Evolutionary conservation across 306 rosid genomes (phyloP).

Genomic region (Cicer cuneatum): DNA sequence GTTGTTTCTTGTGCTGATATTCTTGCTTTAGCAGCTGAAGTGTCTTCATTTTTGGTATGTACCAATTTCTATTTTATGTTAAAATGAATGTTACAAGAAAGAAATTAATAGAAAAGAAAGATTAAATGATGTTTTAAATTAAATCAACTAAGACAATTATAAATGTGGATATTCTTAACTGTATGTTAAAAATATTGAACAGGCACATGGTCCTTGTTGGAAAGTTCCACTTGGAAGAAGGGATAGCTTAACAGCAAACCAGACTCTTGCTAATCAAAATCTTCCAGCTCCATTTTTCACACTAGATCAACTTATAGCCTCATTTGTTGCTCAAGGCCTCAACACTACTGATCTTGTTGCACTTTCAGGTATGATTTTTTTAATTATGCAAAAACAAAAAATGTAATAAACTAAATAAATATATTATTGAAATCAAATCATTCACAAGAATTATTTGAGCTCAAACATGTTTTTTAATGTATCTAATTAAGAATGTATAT

Average conservation of each 20-base stretch:
- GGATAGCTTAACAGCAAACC: background rate
- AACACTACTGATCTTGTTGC: background rate
- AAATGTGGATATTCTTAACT: background rate
- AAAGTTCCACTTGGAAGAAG: slow-evolving; percentile 3
- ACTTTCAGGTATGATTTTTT: background rate
- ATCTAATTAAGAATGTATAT: background rate
- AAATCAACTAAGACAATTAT: too few relatives aligned
- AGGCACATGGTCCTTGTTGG: background rate
- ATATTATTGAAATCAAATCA: too few relatives aligned
- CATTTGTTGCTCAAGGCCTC: background rate
- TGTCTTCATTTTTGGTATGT: background rate
- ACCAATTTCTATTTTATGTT: too few relatives aligned
- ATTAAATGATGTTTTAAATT: too few relatives aligned
- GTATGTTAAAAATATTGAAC: background rate
- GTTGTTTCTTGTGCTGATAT: slow-evolving; percentile 1
- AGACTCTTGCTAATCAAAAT: slow-evolving; percentile 6
- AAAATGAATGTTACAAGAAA: too few relatives aligned
- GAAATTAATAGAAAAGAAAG: too few relatives aligned
- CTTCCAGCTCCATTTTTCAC: background rate
- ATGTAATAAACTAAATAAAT: too few relatives aligned
- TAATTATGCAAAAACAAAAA: too few relatives aligned
- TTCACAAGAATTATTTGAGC: too few relatives aligned
- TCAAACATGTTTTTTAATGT: background rate
- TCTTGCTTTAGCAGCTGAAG: background rate
- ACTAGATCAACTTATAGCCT: background rate